Base-by-base conservation (phyloP, 495 filamentous ascomycete genomes). In the Parathielavia appendiculata region DNA sequence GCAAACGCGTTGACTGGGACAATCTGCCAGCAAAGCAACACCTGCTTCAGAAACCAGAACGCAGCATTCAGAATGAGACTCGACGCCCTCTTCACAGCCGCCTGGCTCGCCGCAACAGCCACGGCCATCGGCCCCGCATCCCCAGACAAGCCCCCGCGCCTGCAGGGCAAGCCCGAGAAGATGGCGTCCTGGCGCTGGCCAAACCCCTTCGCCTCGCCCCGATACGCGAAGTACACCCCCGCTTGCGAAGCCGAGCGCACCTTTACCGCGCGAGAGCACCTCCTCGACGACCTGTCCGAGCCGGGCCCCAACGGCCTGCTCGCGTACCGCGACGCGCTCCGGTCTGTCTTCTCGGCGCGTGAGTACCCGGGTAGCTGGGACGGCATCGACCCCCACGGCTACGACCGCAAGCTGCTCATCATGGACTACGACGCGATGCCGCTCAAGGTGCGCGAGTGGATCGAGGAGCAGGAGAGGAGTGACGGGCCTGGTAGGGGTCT, bases 331-430 rank as follows among this genome's bases (percentile, higher is more conserved):
- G 63, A 68, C 38, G 69, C 64, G 11, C 62, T 73, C 44, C 67
- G 68, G 36, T 58, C 54, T 19, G 49, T 72, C 22, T 73, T 73
- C 46, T 17, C 51, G 34, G 23, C 54, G n/a, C 60, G 68, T 22
- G 43, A 62, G 35, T 73, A 72, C 55, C 71, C 71, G 4, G 71
- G 71, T 19, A 59, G 60, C 43, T 73, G 71, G 71, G 68, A 72
- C 45, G 71, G 71, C 46, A 59, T 71, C 32, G 71, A 73, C 57
- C 68, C 66, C 3, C 71, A 73, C 64, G 64, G 64, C 36, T 69
- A 72, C 60, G 70, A 72, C 52, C 65, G 71, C 32, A 54, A 60
- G 23, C 43, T 73, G 50, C 58, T 73, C 26, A 60, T 54, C 54
- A 73, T 73, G 71, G 61, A 61, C 17, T 73, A 73, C 58, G 50